These are phyloP conservation scores for Aspergillus fructus DNA, from an alignment of 2,329 filamentous ascomycete genomes.

Conservation along the genomic window DNA sequence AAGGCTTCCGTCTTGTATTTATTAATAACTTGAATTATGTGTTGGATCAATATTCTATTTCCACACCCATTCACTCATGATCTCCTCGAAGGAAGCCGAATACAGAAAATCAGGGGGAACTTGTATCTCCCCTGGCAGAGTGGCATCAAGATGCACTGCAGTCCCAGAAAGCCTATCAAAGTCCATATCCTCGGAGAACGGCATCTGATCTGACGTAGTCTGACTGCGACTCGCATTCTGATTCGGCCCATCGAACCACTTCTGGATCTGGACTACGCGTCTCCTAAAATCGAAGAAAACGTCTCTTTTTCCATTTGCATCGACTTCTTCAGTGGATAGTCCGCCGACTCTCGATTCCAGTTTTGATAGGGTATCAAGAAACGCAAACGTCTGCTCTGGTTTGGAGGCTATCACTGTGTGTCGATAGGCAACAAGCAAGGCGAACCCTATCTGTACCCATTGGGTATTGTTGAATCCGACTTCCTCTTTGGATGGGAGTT, in stretches of 20 bases:
- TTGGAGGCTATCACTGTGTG: neutral
- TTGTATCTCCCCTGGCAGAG: neutral
- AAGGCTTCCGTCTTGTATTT: too few relatives aligned
- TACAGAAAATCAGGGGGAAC: neutral
- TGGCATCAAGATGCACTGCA: neutral
- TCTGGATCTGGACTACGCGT: neutral
- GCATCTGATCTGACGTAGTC: neutral
- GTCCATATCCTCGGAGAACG: neutral
- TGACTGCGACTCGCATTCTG: too few relatives aligned
- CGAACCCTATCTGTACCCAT: slow-evolving; percentile 42
- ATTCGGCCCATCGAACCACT: neutral
- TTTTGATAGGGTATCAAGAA: neutral
- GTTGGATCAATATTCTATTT: neutral
- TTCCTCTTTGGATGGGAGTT: slow-evolving; percentile 35
- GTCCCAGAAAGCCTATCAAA: neutral
- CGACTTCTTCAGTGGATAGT: neutral
- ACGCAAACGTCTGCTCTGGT: neutral
- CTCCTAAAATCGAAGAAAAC: neutral
- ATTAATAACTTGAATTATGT: too few relatives aligned
- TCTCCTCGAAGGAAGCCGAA: neutral
- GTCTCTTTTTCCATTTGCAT: neutral
- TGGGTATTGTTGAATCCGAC: slow-evolving; percentile 39
- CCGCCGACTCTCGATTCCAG: neutral
- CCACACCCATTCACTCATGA: neutral
- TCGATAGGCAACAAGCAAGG: slow-evolving; percentile 22